Base-by-base conservation (phyloP, 2,329 filamentous ascomycete genomes). In the Penicillium sp. region DNA sequence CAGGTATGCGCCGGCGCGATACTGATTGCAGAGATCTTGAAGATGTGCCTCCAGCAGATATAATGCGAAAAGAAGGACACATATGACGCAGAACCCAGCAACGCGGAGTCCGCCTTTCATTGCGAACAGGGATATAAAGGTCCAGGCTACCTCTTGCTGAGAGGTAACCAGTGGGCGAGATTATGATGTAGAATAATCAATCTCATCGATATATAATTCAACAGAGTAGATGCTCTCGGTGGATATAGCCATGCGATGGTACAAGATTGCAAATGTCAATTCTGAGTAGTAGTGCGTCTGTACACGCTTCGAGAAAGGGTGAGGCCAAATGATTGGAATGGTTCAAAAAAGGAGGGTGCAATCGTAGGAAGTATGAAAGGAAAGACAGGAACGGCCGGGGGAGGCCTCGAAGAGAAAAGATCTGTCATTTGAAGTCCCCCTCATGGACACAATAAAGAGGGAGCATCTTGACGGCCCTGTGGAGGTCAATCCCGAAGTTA, bases 1-100 rank as follows among this genome's bases (percentile, higher is more conserved):
- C 43, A 71, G 27, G 49, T 71, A 71, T 56, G 59, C 57, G 57
- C 64, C 66, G 13, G 67, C 65, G 54, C 62, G 59, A 53, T 71
- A 70, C 49, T 70, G 69, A 45, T 67, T 57, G 48, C 54, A 64
- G 13, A 70, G 43, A 41, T 71, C 69, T 46, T 61, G 51, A 5
- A 72, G 56, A 50, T 67, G 63, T 9, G 56, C 44, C 38, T 64
- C 60, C n/a, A 71, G 49, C 18, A 71, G 53, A 29, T 64, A 68
- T 3, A 69, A 29, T 2, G 61, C 56, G 38, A 67, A 53, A 9
- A 66, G 35, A 9, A 68, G 37, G 11, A 68, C 29, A 11, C 59
- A 37, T 3, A 50, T 43, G 18, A 55, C 48, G 49, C 62, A 65
- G 45, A 65, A 25, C 12, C 42, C 19, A 31, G 58, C 48, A 40